Conservation (phyloP, 768 basidiomycete species). For the Russula earlei region DNA sequence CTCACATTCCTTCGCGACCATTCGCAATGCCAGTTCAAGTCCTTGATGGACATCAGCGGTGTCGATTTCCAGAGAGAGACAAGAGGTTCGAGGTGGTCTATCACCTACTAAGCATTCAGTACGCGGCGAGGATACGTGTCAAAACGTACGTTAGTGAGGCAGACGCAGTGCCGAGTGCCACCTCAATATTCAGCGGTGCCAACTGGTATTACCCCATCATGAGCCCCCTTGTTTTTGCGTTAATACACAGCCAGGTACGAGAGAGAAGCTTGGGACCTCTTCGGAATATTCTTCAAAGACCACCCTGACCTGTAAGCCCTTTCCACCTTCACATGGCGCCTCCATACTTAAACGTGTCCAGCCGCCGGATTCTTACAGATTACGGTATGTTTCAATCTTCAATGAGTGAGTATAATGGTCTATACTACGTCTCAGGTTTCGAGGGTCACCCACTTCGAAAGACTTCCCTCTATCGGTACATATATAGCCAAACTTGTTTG, state of each 20-base stretch:
- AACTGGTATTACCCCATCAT: constrained; percentile 59
- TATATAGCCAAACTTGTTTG: constrained; percentile 24
- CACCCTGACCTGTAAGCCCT: constrained; percentile 88
- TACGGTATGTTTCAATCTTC: constrained; percentile 51
- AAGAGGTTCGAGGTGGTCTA: constrained; percentile 97
- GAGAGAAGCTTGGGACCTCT: constrained; percentile 97
- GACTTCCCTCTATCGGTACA: constrained; percentile 94
- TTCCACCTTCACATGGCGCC: background rate
- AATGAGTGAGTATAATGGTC: constrained; percentile 3
- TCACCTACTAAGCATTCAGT: constrained; percentile 73
- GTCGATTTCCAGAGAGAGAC: constrained; percentile 87
- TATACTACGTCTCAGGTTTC: constrained; percentile 50
- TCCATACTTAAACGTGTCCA: constrained; percentile 27
- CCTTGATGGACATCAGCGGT: constrained; percentile 86
- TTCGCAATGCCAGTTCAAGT: constrained; percentile 89
- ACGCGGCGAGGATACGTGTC: constrained; percentile 82
- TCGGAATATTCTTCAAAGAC: constrained; percentile 89
- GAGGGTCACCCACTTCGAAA: constrained; percentile 94
- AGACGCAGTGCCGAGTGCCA: constrained; percentile 78
- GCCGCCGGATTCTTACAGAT: constrained; percentile 94
- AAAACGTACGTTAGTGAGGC: constrained; percentile 97
- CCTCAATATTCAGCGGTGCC: constrained; percentile 76
- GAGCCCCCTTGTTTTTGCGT: background rate
- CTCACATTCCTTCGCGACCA: constrained; percentile 93
- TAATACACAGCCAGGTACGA: constrained; percentile 60